These are phyloP conservation scores for Zoysia japonica DNA, from an alignment of 176 grass and related monocot genomes.

Conservation along the genomic window DNA sequence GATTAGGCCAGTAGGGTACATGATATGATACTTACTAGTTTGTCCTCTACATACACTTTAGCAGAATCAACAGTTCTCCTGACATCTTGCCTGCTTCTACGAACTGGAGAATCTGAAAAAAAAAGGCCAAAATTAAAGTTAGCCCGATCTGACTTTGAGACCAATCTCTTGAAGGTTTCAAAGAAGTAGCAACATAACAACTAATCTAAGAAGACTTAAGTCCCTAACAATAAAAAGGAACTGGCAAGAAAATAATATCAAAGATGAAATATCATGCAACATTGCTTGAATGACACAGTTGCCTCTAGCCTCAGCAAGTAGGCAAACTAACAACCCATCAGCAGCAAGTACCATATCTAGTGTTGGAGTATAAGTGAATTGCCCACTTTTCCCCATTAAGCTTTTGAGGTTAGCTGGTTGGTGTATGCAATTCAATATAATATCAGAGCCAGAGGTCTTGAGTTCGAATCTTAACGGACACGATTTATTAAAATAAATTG, in stretches of 20 bases:
- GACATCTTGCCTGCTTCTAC: constrained; percentile 42
- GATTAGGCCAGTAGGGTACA: background rate
- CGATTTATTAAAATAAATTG: no score
- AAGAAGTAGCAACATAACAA: constrained; percentile 13
- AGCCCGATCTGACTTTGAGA: constrained; percentile 3
- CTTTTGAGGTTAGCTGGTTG: no score
- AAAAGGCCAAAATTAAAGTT: background rate
- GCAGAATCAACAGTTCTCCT: constrained; percentile 40
- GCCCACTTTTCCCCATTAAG: no score
- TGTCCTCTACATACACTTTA: constrained; percentile 51
- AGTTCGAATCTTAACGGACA: no score
- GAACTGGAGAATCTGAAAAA: constrained; percentile 58
- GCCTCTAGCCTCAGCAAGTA: constrained; percentile 15
- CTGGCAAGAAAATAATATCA: constrained; percentile 30
- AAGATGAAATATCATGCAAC: constrained; percentile 33
- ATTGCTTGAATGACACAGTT: background rate
- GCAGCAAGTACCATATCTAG: constrained; percentile 3
- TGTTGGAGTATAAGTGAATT: no score
- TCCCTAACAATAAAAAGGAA: constrained; percentile 22
- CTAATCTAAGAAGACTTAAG: background rate
- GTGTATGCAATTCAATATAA: no score
- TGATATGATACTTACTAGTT: constrained; percentile 54
- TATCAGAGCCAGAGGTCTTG: no score
- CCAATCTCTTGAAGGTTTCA: constrained; percentile 7
- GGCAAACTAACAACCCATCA: constrained; percentile 19